Base-by-base conservation (phyloP, 2,329 filamentous ascomycete species). In the Venturia pyrina region DNA sequence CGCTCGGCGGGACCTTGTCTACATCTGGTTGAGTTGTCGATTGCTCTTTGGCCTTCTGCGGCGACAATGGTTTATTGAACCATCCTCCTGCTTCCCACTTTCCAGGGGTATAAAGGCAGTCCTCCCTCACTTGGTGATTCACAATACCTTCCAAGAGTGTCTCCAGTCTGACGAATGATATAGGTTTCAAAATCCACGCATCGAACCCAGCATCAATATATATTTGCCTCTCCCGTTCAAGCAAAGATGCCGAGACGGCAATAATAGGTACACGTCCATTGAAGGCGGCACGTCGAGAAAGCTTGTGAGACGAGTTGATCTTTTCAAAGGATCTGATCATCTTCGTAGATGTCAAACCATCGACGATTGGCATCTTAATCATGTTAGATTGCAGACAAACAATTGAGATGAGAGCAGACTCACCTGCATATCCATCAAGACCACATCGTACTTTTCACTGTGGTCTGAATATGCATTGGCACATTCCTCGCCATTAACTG, bases 401-500 rank as follows among this genome's bases (percentile, higher is more conserved):
- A 21, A 21, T 43, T 15, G 48, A 46, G 1, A 21, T 48, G 13
- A 43, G 7, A n/a, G 6, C 0, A 3, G 34, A 76, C 85, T 76
- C 73, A 92, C 91, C 82, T 96, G 91, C 84, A 96, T 91, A 73
- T 96, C 92, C 92, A 96, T 96, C 68, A 96, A 80, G 61, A 96
- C 81, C 5, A 91, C 87, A 73, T 96, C 91, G 71, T 90, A 95
- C 28, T 78, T 77, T 34, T 75, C 75, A 0, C 87, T 80, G 63
- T 81, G 82, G 59, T 90, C 88, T 62, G 81, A 82, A 74, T 90
- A 93, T 5, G 85, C 81, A 62, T 82, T 81, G 6, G 90, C 88
- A 72, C 92, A 96, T 71, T 96, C 91, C 72, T 95, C 89, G 8
- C 92, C 92, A 68, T 96, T 96, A 46, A 89, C 82, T 0, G 90